A percentile compares a stretch with the other conserved stretches of the same genome.
These are phyloP conservation scores for Trametes gibbosa DNA, from an alignment of 768 basidiomycete species.

Conservation along the genomic window DNA sequence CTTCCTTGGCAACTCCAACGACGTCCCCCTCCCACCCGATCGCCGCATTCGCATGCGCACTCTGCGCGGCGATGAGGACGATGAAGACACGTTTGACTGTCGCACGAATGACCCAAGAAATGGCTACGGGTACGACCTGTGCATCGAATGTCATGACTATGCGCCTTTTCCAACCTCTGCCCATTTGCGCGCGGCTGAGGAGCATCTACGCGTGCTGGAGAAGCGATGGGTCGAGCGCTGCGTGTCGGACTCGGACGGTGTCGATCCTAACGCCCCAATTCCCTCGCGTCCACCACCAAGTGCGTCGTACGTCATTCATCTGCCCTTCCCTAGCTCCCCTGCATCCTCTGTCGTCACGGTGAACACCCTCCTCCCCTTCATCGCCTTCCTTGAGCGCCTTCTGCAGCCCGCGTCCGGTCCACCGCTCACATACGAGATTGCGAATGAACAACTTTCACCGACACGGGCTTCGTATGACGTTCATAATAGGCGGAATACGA, in stretches of 20 bases:
- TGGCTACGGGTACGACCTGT: constrained; percentile 79
- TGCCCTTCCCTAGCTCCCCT: constrained; percentile 73
- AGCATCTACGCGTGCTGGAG: constrained; percentile 67
- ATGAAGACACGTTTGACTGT: constrained; percentile 35
- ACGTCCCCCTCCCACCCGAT: constrained; percentile 50
- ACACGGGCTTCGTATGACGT: constrained; percentile 7
- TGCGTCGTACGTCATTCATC: constrained; percentile 67
- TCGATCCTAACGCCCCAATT: constrained; percentile 28
- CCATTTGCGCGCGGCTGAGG: constrained; percentile 72
- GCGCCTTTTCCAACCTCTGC: constrained; percentile 69
- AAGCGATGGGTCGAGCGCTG: constrained; percentile 57
- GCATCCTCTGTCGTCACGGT: constrained; percentile 51
- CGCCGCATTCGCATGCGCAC: constrained; percentile 17
- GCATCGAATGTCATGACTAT: constrained; percentile 83
- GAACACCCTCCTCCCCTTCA: constrained; percentile 56
- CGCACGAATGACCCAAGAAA: constrained; percentile 41
- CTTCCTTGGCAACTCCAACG: constrained; percentile 80
- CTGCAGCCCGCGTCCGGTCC: constrained; percentile 42
- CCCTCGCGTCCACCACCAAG: constrained; percentile 68
- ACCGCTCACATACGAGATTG: constrained; percentile 20
- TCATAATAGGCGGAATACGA: constrained; percentile 7
- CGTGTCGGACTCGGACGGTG: constrained; percentile 20
- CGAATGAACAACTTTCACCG: constrained; percentile 22
- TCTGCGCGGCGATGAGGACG: constrained; percentile 18
- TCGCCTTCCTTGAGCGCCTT: constrained; percentile 68